phyloP scores from a whole-genome alignment of 805 yeast genomes.

The Candida sakaeoensis region DNA sequence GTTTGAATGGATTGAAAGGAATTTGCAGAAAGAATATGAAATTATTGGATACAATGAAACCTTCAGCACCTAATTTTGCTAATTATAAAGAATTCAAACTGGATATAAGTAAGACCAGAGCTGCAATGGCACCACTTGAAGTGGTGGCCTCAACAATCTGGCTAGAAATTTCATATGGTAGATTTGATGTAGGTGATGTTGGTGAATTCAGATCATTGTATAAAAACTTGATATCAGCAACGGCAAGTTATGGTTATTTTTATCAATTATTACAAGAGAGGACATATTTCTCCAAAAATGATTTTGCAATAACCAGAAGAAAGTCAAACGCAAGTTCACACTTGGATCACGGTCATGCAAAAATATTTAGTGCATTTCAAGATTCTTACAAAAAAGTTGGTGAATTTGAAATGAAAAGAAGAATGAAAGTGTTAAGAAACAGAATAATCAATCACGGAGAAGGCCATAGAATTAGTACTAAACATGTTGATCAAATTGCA shows the following conservation, averaged over 20 bases:
- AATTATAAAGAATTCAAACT: conserved; percentile 18
- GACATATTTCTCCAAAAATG: conserved; percentile 17
- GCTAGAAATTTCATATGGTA: conserved; percentile 24
- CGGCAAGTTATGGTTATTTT: conserved; percentile 24
- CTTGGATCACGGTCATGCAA: conserved; percentile 17
- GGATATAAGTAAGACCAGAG: conserved; percentile 18
- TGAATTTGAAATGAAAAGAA: conserved; percentile 19
- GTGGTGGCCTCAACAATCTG: conserved; percentile 16
- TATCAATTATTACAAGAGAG: conserved; percentile 27
- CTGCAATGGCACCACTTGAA: conserved; percentile 17
- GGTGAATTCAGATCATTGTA: conserved; percentile 22
- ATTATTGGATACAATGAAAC: conserved; percentile 23
- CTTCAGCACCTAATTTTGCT: conserved; percentile 21
- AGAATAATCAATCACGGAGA: conserved; percentile 15
- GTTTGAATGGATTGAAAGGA: conserved; percentile 13
- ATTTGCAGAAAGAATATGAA: conserved; percentile 18
- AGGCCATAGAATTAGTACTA: conserved; percentile 13
- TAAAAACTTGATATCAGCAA: conserved; percentile 19
- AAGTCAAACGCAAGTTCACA: conserved; percentile 11
- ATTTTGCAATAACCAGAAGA: conserved; percentile 12
- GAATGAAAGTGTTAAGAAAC: conserved; percentile 17
- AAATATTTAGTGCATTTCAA: conserved; percentile 22
- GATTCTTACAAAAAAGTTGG: conserved; percentile 29
- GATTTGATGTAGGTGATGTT: conserved; percentile 25
- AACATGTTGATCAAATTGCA: conserved; percentile 25